Evolutionary conservation across 768 basidiomycete species (phyloP), one percentile per base, ranked within the genome.

Genomic region (Suillus placidus): DNA sequence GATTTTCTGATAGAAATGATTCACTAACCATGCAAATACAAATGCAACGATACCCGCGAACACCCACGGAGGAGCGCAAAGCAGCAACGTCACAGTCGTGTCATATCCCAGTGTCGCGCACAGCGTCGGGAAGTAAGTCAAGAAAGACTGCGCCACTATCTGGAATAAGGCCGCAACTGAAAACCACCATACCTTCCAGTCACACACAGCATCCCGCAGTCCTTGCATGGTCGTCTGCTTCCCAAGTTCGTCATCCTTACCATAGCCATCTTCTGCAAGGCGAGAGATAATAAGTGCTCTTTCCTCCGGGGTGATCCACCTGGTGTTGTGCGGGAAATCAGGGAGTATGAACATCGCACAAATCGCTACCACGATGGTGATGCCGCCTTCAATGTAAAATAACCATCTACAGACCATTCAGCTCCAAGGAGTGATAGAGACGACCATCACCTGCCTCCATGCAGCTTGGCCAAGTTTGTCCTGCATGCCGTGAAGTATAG

Each of bases 131-230:
- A 54, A 54, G 52, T 54, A 54, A 54, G 2, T 4, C 30, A 6
- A 4, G 30, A 54, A 54, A 54, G 52, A 55, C 54, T 55, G 54
- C 32, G 5, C 54, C 9, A 12, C 3, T 12, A 20, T 0, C 54
- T 55, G 54, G 32, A 55, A 34, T 9, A 55, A 34, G 10, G 91
- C 73, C 3, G 88, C 82, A 38, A 91, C 65, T 20, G 89, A 83
- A 58, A 95, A 80, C 85, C 85, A 90, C 89, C 92, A 94, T 37
- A 94, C 88, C 76, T 88, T 90, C 88, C 87, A 88, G 72, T 95
- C 92, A 34, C 80, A 80, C 61, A 92, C 37, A 16, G 91, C 88
- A 70, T 88, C 72, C 16, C 73, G 63, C 9, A 93, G 73, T 13
- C 89, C 89, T 40, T 77, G 75, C 75, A 16, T 76, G 76, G 78